These are phyloP conservation scores for Cyclotella sp. DNA, from an alignment of 108 stramenopile species.

Conservation along the genomic window DNA sequence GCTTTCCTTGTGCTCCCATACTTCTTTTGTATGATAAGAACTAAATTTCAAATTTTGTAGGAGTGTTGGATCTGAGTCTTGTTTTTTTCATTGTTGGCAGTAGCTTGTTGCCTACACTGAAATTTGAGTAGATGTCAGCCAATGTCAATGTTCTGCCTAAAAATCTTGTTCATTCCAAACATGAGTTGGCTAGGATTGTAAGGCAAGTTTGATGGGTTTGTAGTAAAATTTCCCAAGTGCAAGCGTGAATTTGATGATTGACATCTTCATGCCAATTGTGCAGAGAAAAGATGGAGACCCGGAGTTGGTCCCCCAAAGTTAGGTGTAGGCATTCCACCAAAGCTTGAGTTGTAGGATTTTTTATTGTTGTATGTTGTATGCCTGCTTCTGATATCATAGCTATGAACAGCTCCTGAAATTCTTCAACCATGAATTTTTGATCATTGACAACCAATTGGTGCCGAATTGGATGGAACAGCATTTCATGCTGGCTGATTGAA, in stretches of 20 bases:
- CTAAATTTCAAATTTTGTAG: not conserved
- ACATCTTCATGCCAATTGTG: conserved; percentile 5
- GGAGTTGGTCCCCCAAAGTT: conserved; percentile 7
- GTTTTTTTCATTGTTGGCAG: conserved; percentile 22
- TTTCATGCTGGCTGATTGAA: not conserved
- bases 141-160: conserved; percentile 6
- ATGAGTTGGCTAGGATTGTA: conserved; percentile 15
- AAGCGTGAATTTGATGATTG: conserved; percentile 14
- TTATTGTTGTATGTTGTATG: conserved; percentile 42
- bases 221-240: not conserved
- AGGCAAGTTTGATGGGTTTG: not conserved
- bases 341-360: conserved; percentile 53
- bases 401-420: conserved; percentile 45
- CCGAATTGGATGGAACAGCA: not conserved
- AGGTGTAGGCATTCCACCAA: conserved; percentile 58
- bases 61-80: conserved; percentile 11
- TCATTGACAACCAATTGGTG: conserved; percentile 36
- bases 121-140: conserved; percentile 16
- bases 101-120: not conserved
- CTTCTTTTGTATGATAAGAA: too few relatives aligned
- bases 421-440: conserved; percentile 48
- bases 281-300: conserved; percentile 1
- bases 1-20: too few relatives aligned
- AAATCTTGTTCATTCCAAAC: conserved; percentile 16
- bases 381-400: conserved; percentile 35